Conservation (phyloP, 306 rosid species). For the Medicago lupulina region DNA sequence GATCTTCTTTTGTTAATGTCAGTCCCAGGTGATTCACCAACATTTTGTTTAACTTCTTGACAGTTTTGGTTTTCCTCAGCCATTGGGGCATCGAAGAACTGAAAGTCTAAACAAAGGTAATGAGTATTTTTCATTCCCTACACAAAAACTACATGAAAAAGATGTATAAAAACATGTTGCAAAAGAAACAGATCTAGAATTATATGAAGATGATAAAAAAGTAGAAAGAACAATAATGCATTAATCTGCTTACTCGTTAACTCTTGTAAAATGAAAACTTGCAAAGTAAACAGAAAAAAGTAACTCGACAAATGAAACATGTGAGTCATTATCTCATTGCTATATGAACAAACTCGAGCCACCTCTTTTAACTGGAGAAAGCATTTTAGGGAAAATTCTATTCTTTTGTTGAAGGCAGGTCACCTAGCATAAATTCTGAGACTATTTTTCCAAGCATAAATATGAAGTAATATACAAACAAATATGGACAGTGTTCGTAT, state of each 20-base stretch:
- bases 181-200: conserved; percentile 23
- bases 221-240: conserved; percentile 27
- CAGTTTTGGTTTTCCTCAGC: conserved; percentile 67
- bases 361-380: conserved; percentile 22
- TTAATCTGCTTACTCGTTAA: conserved; percentile 26
- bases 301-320: conserved; percentile 19
- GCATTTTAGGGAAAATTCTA: conserved; percentile 1
- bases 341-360: conserved; percentile 23
- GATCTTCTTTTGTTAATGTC: conserved; percentile 75
- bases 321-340: conserved; percentile 3
- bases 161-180: conserved; percentile 31
- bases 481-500: conserved; percentile 11
- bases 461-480: conserved; percentile 18
- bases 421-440: conserved; percentile 27
- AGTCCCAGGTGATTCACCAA: conserved; percentile 92
- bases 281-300: background rate
- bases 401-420: conserved; percentile 14
- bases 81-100: conserved; percentile 63
- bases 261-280: conserved; percentile 19
- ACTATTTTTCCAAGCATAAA: conserved; percentile 1
- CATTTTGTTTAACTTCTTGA: conserved; percentile 57
- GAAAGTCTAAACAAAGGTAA: conserved; percentile 72
- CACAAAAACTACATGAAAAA: conserved; percentile 29
- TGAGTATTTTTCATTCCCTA: conserved; percentile 40
- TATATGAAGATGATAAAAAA: conserved; percentile 30